Evolutionary conservation across 2,329 filamentous ascomycete genomes (phyloP).

Genomic region (Metarhizium brunneum): DNA sequence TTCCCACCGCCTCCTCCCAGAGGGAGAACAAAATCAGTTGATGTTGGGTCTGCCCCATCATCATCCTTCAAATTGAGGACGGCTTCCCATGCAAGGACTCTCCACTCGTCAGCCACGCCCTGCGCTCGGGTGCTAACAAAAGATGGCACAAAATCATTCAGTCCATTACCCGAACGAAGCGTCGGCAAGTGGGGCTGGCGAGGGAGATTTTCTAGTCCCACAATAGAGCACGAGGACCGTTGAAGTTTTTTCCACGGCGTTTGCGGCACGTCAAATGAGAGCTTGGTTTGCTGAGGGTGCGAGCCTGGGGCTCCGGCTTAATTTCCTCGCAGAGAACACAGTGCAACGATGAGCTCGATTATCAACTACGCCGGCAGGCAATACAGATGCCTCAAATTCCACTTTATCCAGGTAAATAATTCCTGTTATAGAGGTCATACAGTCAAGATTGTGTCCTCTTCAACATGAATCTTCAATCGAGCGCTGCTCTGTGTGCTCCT

Average conservation of each 20-base stretch:
- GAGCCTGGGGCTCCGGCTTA: too few species aligned
- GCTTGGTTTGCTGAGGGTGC: too few species aligned
- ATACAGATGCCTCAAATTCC: too few species aligned
- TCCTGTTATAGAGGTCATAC: too few species aligned
- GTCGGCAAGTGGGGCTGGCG: background rate
- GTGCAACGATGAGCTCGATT: background rate
- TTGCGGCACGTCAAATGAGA: background rate
- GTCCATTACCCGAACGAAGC: background rate
- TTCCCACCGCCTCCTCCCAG: too few species aligned
- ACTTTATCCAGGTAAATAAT: too few species aligned
- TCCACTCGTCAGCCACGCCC: background rate
- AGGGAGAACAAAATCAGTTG: background rate
- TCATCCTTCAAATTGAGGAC: background rate
- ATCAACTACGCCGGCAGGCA: background rate
- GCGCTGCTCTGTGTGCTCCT: too few species aligned
- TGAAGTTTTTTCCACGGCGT: background rate
- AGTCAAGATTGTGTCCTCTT: too few species aligned
- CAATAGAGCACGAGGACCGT: conserved; percentile 5
- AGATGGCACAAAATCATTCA: too few species aligned
- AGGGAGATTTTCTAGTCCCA: background rate
- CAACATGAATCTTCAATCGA: too few species aligned
- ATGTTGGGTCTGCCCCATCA: background rate
- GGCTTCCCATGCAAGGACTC: background rate
- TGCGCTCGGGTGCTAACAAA: background rate
- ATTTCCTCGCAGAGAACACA: background rate